phyloP scores from a whole-genome alignment of 2,329 filamentous ascomycete species.

The Fusarium bulbicola region DNA sequence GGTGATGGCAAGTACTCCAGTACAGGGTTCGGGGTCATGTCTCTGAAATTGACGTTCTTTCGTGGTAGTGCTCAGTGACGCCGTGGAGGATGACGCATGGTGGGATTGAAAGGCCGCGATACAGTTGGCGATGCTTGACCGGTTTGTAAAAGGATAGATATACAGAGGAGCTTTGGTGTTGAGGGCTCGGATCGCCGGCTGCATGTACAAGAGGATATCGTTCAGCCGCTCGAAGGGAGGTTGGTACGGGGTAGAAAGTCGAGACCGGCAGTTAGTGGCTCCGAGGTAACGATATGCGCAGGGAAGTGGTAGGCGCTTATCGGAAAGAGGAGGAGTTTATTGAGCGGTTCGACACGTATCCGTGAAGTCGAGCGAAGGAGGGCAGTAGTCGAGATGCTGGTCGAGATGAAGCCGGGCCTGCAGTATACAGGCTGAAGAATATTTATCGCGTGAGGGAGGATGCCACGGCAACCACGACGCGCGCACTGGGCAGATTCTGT shows the following conservation, averaged over 20 bases:
- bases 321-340: accelerated
- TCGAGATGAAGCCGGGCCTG: neutral
- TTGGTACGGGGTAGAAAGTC: neutral
- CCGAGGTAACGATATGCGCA: accelerated
- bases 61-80: accelerated
- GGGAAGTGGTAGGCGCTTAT: neutral
- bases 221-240: neutral
- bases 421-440: accelerated
- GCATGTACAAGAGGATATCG: neutral
- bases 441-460: neutral
- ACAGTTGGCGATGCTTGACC: neutral
- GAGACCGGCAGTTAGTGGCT: neutral
- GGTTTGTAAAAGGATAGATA: accelerated
- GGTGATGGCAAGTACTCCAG: accelerated
- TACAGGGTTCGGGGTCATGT: neutral
- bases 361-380: neutral
- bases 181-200: accelerated
- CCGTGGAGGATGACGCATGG: accelerated
- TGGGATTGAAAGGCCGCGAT: accelerated
- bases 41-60: neutral
- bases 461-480: neutral
- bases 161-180: too few relatives aligned
- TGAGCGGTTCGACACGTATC: accelerated
- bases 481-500: too few relatives aligned
- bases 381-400: neutral